Evolutionary conservation across 768 basidiomycete genomes (phyloP).

Genomic region (Kwoniella dejecticola): DNA sequence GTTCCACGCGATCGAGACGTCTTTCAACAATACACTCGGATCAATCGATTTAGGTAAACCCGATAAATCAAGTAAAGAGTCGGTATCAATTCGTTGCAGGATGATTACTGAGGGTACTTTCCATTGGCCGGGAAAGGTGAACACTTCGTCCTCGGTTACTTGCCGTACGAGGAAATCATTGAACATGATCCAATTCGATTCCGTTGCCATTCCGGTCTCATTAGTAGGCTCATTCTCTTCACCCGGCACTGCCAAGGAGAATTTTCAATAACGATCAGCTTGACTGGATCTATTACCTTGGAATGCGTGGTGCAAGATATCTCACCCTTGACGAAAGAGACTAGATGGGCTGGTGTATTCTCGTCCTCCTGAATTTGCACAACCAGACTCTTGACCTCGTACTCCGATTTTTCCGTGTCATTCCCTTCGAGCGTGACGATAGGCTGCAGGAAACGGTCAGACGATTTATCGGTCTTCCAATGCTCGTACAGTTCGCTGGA

Average conservation of each 20-base stretch:
- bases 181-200: slow-evolving; percentile 81
- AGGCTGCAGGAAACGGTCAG: slow-evolving; percentile 31
- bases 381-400: slow-evolving; percentile 68
- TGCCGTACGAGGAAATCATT: slow-evolving; percentile 92
- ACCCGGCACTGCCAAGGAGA: not conserved
- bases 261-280: not conserved
- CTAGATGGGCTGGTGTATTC: slow-evolving; percentile 75
- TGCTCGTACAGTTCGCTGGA: slow-evolving; percentile 70
- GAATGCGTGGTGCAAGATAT: too few relatives aligned
- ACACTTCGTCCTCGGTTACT: slow-evolving; percentile 79
- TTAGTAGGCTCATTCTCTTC: not conserved
- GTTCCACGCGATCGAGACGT: slow-evolving; percentile 83
- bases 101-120: slow-evolving; percentile 96
- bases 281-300: too few relatives aligned
- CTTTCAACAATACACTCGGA: slow-evolving; percentile 72
- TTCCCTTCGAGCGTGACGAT: slow-evolving; percentile 22
- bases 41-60: slow-evolving; percentile 70
- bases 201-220: not conserved
- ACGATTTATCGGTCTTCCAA: slow-evolving; percentile 68
- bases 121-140: slow-evolving; percentile 86
- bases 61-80: slow-evolving; percentile 65
- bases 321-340: slow-evolving; percentile 81
- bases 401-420: slow-evolving; percentile 27
- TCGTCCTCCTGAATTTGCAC: slow-evolving; percentile 71
- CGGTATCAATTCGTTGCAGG: slow-evolving; percentile 72